Percentiles rank a stretch among this genome's conserved stretches.
Conservation (phyloP, 306 rosid species). For the Ceratonia siliqua region DNA sequence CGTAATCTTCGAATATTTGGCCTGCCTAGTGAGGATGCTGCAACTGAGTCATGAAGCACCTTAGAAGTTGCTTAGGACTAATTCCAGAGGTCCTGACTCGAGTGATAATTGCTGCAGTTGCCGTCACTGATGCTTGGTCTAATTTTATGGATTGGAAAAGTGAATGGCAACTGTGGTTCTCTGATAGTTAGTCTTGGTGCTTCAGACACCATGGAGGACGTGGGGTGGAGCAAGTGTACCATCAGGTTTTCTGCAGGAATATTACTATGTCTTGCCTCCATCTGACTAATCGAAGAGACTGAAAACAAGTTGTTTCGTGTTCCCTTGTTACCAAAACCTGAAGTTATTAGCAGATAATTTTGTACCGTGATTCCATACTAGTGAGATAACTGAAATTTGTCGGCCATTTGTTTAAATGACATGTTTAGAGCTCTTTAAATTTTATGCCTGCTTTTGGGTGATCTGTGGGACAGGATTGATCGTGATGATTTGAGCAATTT, state of each 20-base stretch:
- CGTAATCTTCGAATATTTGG: slow-evolving; percentile 90
- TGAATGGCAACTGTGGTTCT: slow-evolving; percentile 35
- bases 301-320: slow-evolving; percentile 11
- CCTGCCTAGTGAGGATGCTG: slow-evolving; percentile 54
- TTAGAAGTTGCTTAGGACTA: neutral
- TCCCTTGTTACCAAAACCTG: slow-evolving; percentile 31
- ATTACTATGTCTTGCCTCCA: slow-evolving; percentile 28
- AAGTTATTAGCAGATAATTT: slow-evolving; percentile 25
- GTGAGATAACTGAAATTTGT: slow-evolving; percentile 32
- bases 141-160: slow-evolving; percentile 35
- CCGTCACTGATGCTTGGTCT: slow-evolving; percentile 28
- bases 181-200: slow-evolving; percentile 30
- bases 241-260: slow-evolving; percentile 43
- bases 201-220: slow-evolving; percentile 23
- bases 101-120: slow-evolving; percentile 28
- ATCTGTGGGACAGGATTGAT: neutral
- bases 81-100: slow-evolving; percentile 3
- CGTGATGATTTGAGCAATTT: neutral
- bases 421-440: neutral
- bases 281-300: slow-evolving; percentile 33
- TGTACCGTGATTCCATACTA: slow-evolving; percentile 26
- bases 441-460: neutral
- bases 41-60: slow-evolving; percentile 46
- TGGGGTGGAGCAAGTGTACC: slow-evolving; percentile 35
- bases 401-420: slow-evolving; percentile 19